Conservation (phyloP, 306 rosid genomes). For the Oxytropis ochrocephala region DNA sequence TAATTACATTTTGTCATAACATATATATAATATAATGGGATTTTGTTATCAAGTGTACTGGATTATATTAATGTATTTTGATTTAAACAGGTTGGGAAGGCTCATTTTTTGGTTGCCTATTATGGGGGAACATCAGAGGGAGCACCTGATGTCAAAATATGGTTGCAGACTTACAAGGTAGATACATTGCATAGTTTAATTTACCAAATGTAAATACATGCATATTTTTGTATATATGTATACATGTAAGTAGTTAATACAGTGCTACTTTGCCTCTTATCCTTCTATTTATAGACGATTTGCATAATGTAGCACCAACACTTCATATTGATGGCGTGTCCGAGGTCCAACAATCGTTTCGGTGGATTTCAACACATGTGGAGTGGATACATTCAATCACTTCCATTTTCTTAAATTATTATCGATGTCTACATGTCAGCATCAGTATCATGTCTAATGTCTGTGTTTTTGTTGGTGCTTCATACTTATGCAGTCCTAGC, state of each 20-base stretch:
- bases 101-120: conserved; percentile 72
- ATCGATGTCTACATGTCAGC: too few relatives aligned
- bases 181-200: background rate
- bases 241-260: too few relatives aligned
- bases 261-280: background rate
- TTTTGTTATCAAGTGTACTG: background rate
- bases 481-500: background rate
- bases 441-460: too few relatives aligned
- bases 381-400: too few relatives aligned
- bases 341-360: too few relatives aligned
- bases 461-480: too few relatives aligned
- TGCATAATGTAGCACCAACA: background rate
- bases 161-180: conserved; percentile 82
- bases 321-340: too few relatives aligned
- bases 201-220: background rate
- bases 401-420: too few relatives aligned
- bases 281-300: background rate
- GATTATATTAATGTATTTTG: background rate
- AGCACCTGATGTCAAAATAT: conserved; percentile 90
- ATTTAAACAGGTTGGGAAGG: conserved; percentile 51
- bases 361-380: too few relatives aligned
- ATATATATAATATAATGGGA: too few relatives aligned
- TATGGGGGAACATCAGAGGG: conserved; percentile 76
- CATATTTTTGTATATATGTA: too few relatives aligned
- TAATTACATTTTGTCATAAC: too few relatives aligned